Evolutionary conservation across 2,329 filamentous ascomycete genomes (phyloP).

Genomic region (Ilyonectria sp.): DNA sequence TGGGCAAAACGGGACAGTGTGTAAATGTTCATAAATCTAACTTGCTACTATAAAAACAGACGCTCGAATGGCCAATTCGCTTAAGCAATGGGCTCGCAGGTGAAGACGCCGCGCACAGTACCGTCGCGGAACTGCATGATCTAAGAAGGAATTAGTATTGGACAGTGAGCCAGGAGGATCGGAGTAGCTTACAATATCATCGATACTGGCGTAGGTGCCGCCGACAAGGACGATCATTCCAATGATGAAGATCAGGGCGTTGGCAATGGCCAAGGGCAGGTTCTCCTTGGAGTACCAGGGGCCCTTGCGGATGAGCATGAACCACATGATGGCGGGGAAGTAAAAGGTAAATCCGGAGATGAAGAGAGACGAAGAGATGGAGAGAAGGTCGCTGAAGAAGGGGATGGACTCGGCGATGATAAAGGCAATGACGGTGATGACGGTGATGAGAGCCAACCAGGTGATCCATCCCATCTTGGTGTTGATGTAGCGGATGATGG

Average conservation of each 20-base stretch:
- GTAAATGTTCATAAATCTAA: neutral
- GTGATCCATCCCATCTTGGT: slow-evolving; percentile 63
- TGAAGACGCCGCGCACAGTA: slow-evolving; percentile 48
- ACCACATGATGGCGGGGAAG: slow-evolving; percentile 60
- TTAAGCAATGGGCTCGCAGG: slow-evolving; percentile 49
- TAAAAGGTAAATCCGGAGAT: slow-evolving; percentile 63
- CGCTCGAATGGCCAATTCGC: slow-evolving; percentile 5
- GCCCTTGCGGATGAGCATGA: slow-evolving; percentile 56
- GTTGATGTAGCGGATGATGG: slow-evolving; percentile 63
- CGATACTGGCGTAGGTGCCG: slow-evolving; percentile 53
- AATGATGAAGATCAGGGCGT: slow-evolving; percentile 49
- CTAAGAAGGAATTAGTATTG: slow-evolving; percentile 37
- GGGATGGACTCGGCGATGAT: slow-evolving; percentile 82
- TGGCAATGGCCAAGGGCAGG: slow-evolving; percentile 44
- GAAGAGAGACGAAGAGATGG: slow-evolving; percentile 66
- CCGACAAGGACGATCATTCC: slow-evolving; percentile 52
- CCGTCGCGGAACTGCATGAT: slow-evolving; percentile 46
- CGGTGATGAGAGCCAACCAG: slow-evolving; percentile 73
- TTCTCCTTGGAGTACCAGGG: slow-evolving; percentile 50
- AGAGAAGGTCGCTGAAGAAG: slow-evolving; percentile 79
- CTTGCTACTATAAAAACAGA: neutral
- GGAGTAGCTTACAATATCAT: slow-evolving; percentile 50
- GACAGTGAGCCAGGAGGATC: neutral
- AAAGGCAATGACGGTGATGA: slow-evolving; percentile 76
- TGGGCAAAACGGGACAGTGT: neutral